Percentiles rank a stretch among this genome's conserved stretches.
These are phyloP conservation scores for Fraxinus xanthoxyloides DNA, from an alignment of 305 asterid genomes.

Conservation along the genomic window DNA sequence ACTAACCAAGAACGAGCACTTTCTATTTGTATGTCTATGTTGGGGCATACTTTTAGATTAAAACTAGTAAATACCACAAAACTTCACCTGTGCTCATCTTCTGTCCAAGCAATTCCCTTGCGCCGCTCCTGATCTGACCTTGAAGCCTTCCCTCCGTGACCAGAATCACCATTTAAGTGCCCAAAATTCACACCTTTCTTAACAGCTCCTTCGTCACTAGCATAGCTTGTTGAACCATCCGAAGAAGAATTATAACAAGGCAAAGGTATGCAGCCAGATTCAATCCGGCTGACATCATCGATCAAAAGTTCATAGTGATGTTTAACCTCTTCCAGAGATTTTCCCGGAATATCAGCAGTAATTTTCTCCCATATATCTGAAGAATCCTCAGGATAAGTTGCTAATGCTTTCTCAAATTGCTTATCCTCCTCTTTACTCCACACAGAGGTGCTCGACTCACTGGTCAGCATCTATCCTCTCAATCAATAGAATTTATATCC, in stretches of 20 bases:
- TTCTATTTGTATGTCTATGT: background rate
- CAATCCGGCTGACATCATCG: conserved; percentile 68
- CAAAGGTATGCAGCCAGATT: conserved; percentile 60
- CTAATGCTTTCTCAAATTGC: conserved; percentile 77
- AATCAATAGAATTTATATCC: too few species aligned
- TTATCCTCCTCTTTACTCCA: conserved; percentile 90
- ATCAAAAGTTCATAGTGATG: conserved; percentile 69
- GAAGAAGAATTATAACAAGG: conserved; percentile 59
- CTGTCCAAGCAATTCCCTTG: conserved; percentile 96
- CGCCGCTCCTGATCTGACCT: conserved; percentile 88
- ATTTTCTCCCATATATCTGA: conserved; percentile 76
- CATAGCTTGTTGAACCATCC: conserved; percentile 47
- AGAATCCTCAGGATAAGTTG: conserved; percentile 54
- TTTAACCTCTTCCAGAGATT: conserved; percentile 65
- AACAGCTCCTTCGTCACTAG: conserved; percentile 50
- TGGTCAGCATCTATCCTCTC: conserved; percentile 54
- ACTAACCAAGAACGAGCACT: conserved; percentile 6
- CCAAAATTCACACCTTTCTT: conserved; percentile 51
- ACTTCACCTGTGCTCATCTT: conserved; percentile 85
- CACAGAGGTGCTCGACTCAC: conserved; percentile 53
- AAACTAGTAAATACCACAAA: conserved; percentile 11
- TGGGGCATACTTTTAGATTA: background rate
- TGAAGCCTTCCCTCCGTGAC: conserved; percentile 56
- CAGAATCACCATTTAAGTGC: conserved; percentile 41
- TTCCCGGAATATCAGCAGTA: conserved; percentile 70